Evolutionary conservation across 164 flowering plant genomes (phyloP), one percentile per base, ranked within the genome.

Genomic region (Vitis amurensis): DNA sequence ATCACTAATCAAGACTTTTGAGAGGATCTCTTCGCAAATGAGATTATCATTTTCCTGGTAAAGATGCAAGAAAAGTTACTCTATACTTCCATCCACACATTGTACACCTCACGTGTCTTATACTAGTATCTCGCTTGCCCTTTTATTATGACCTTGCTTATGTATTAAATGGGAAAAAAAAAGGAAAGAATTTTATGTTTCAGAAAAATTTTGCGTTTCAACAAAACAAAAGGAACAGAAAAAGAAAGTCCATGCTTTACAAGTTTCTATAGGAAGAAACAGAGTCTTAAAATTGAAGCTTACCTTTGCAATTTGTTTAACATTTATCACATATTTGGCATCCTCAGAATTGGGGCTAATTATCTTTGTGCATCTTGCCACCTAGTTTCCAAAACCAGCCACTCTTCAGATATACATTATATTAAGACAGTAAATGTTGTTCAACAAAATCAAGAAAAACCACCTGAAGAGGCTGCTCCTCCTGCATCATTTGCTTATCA

Each of bases 401-500:
- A 64, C n/a, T 55, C 16, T 50, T 68, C n/a, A 66, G 59, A 65
- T 57, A 15, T 27, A 8, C 1, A 23, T 19, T 50, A n/a, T 11
- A 4, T 19, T 8, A 9, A n/a, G 3, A 50, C 1, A 55, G 23
- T 31, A 55, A 14, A 47, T 11, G 0, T 8, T 48, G 44, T 37
- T 37, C 44, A 68, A 59, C 4, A 17, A 66, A 4, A 67, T 16
- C 23, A 49, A 17, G 53, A 48, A 47, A 50, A 50, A 49, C 13
- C n/a, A 91, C 98, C 90, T 93, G 97, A 74, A 96, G 94, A 57
- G 97, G 99, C 62, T 91, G 94, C 77, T 96, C 98, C 75, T 93
- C 98, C 67, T 93, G 97, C 98, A 96, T 93, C 99, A 96, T 93
- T 74, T 93, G 98, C 80, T 93, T 93, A 70, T 96, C 99, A 53